Conservation (phyloP, 441 rosid species). For the Arabidopsis lyrata region DNA sequence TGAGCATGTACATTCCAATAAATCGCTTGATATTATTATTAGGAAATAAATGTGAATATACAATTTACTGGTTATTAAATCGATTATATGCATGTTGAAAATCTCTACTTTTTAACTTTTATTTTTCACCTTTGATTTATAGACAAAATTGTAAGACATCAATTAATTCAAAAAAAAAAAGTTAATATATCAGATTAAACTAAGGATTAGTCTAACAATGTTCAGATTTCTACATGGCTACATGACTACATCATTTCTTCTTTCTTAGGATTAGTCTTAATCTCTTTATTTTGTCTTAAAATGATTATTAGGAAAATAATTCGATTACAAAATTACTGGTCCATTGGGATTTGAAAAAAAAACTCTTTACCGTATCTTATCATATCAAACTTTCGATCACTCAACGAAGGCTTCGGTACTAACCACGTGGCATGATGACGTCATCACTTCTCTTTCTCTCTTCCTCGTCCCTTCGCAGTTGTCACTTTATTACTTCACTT, state of each 20-base stretch:
- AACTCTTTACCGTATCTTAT: slow-evolving; percentile 19
- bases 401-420: slow-evolving; percentile 3
- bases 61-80: too few species aligned
- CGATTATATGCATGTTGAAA: too few species aligned
- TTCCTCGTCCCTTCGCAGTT: slow-evolving; percentile 26
- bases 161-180: too few species aligned
- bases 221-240: too few species aligned
- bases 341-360: neutral
- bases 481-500: slow-evolving; percentile 43
- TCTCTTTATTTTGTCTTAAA: too few species aligned
- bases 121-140: too few species aligned
- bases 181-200: neutral
- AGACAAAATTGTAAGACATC: too few species aligned
- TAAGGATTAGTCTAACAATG: too few species aligned
- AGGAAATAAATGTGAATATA: neutral
- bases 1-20: neutral
- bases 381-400: neutral
- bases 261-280: too few species aligned
- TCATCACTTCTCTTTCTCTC: slow-evolving; percentile 14
- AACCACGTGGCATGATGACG: slow-evolving; percentile 42
- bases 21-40: neutral
- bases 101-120: too few species aligned
- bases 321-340: neutral
- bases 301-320: neutral
- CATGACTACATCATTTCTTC: too few species aligned